Conservation (phyloP, 352 stramenopile species). For the Pythium vanterpoolii region DNA sequence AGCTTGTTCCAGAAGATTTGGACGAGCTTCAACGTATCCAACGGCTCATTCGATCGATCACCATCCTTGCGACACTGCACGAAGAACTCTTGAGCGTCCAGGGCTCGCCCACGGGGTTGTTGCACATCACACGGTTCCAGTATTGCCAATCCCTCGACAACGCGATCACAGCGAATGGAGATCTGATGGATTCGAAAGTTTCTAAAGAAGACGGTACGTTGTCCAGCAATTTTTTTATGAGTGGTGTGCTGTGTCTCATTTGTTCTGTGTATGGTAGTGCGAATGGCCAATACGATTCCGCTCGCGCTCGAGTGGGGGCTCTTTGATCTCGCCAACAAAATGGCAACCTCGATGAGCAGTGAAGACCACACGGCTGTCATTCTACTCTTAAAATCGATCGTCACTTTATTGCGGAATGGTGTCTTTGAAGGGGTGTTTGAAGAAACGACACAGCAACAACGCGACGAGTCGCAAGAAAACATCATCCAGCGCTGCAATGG, state of each 20-base stretch:
- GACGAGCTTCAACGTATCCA: slow-evolving; percentile 71
- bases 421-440: slow-evolving; percentile 50
- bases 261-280: slow-evolving; percentile 32
- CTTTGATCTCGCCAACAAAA: slow-evolving; percentile 58
- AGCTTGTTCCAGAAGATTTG: slow-evolving; percentile 45
- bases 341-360: slow-evolving; percentile 80
- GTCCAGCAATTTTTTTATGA: neutral
- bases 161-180: slow-evolving; percentile 66
- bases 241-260: neutral
- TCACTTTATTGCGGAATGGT: slow-evolving; percentile 47
- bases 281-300: slow-evolving; percentile 45
- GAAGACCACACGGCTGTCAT: slow-evolving; percentile 72
- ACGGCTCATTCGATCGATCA: slow-evolving; percentile 62
- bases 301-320: slow-evolving; percentile 72
- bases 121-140: slow-evolving; percentile 63
- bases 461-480: slow-evolving; percentile 24
- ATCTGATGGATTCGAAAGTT: slow-evolving; percentile 42
- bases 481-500: slow-evolving; percentile 45
- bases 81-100: slow-evolving; percentile 42
- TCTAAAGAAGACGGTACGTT: slow-evolving; percentile 48
- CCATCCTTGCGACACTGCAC: slow-evolving; percentile 53
- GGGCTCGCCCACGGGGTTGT: slow-evolving; percentile 20
- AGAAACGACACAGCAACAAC: slow-evolving; percentile 12
- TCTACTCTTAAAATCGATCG: slow-evolving; percentile 53
- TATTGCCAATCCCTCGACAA: slow-evolving; percentile 78